These are phyloP conservation scores for Nectriaceae sp. DNA, from an alignment of 2,329 filamentous ascomycete species.

Conservation along the genomic window DNA sequence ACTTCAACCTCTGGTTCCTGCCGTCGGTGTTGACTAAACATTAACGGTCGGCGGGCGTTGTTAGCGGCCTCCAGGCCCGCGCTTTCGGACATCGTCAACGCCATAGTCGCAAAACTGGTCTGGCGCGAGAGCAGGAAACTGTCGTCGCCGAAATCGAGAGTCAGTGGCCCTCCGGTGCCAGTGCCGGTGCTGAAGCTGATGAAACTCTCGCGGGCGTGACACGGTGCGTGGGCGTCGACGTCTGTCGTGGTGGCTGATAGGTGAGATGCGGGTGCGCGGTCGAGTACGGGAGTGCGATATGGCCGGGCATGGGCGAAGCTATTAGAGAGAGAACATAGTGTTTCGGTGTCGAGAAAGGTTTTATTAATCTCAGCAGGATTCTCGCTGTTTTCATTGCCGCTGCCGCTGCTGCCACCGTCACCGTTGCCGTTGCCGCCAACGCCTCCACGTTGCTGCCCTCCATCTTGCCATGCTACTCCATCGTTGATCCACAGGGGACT, in stretches of 20 bases:
- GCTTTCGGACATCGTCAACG: slow-evolving; percentile 11
- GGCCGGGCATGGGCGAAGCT: slow-evolving; percentile 14
- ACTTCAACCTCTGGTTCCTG: slow-evolving; percentile 22
- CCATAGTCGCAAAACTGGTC: slow-evolving; percentile 24
- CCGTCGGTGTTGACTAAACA: slow-evolving; percentile 8
- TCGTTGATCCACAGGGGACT: slow-evolving; percentile 21
- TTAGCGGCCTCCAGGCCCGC: slow-evolving; percentile 11
- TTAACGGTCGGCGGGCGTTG: slow-evolving; percentile 7
- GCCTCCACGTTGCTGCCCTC: slow-evolving; percentile 14
- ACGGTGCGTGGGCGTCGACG: neutral
- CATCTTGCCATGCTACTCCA: neutral
- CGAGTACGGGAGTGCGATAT: neutral
- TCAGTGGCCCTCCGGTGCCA: slow-evolving; percentile 12
- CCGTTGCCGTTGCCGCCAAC: slow-evolving; percentile 8
- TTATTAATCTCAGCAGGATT: slow-evolving; percentile 20
- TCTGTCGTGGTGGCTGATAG: slow-evolving; percentile 14
- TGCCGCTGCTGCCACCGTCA: slow-evolving; percentile 12
- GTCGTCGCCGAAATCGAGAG: slow-evolving; percentile 19
- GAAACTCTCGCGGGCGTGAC: neutral
- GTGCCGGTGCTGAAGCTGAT: slow-evolving; percentile 5
- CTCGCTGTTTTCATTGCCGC: slow-evolving; percentile 17
- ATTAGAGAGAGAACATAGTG: slow-evolving; percentile 24
- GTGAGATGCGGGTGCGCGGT: neutral
- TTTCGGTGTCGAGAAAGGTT: slow-evolving; percentile 30
- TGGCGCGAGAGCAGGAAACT: slow-evolving; percentile 28